phyloP scores from a whole-genome alignment of 768 basidiomycete species.

The Hericium alpestre region DNA sequence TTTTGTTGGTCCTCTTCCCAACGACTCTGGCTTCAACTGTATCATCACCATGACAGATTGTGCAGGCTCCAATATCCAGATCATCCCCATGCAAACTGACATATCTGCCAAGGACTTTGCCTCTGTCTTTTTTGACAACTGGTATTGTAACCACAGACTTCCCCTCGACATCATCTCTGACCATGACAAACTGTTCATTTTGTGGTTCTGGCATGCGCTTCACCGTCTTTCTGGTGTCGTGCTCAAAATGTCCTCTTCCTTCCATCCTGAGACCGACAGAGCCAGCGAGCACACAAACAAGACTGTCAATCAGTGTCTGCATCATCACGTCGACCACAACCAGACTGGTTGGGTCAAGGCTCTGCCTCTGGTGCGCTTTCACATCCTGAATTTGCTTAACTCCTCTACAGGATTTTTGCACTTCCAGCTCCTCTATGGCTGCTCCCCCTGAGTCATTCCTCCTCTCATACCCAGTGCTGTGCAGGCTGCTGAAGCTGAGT shows the following conservation, averaged over 20 bases:
- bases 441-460: slow-evolving; percentile 10
- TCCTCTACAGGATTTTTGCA: slow-evolving; percentile 14
- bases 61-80: background rate
- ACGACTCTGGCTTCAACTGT: slow-evolving; percentile 15
- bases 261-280: slow-evolving; percentile 1
- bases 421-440: slow-evolving; percentile 14
- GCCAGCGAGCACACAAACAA: no score
- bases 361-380: slow-evolving; percentile 13
- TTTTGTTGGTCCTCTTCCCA: slow-evolving; percentile 19
- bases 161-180: slow-evolving; percentile 14
- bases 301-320: slow-evolving; percentile 12
- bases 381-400: slow-evolving; percentile 13
- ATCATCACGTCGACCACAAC: slow-evolving; percentile 11
- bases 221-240: slow-evolving; percentile 18
- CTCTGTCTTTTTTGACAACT: slow-evolving; percentile 6
- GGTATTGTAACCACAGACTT: slow-evolving; percentile 6
- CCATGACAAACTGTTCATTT: slow-evolving; percentile 18
- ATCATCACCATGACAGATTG: slow-evolving; percentile 17
- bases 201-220: slow-evolving; percentile 24
- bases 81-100: background rate
- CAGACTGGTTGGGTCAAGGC: slow-evolving; percentile 11
- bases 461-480: background rate
- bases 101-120: slow-evolving; percentile 6
- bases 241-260: slow-evolving; percentile 21
- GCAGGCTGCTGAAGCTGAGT: background rate